Evolutionary conservation across 2,329 filamentous ascomycete genomes (phyloP), one percentile per base, ranked within the genome.

Genomic region (Macrophomina phaseolina): DNA sequence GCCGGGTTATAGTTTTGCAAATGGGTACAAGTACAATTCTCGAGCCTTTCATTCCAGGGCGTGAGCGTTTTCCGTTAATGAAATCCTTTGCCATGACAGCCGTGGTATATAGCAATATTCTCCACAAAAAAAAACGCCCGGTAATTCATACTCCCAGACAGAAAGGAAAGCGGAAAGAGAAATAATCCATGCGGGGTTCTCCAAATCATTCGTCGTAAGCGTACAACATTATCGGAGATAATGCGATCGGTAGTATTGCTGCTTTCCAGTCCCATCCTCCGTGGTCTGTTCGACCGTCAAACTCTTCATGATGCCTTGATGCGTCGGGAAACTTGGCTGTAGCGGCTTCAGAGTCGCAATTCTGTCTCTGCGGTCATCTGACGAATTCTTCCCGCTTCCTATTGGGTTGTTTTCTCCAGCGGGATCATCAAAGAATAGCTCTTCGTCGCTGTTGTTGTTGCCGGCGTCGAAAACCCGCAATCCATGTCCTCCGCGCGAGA

Each of bases 341-440:
- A 18, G 40, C 9, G 32, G 9, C 14, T n/a, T 28, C 9, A 38
- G 4, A n/a, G 30, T 40, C 4, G 45, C 32, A 32, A 23, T 36
- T 18, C 32, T 34, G 18, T 62, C 58, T 30, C 58, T 23, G 5
- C 16, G 36, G n/a, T 23, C 58, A 30, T 62, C 58, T 23, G 45
- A 48, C 2, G 58, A 62, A 30, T 16, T 40, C 45, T 38, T 62
- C 4, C 58, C n/a, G 45, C 58, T 62, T 30, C 46, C 58, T 2
- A 30, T 18, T 2, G 38, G 7, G n/a, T n/a, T 4, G 1, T 62
- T 30, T 11, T 40, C 42, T n/a, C 58, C 58, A 18, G 45, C 58
- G 30, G 58, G 58, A 16, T 67, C 34, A 23, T 67, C 51, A 40
- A 64, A 64, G 23, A 67, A 63, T 23, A 63, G 28, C 38, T 65